Percentiles rank a stretch among this genome's conserved stretches.
These are phyloP conservation scores for Boletus rubropictus DNA, from an alignment of 768 basidiomycete genomes.

Conservation along the genomic window DNA sequence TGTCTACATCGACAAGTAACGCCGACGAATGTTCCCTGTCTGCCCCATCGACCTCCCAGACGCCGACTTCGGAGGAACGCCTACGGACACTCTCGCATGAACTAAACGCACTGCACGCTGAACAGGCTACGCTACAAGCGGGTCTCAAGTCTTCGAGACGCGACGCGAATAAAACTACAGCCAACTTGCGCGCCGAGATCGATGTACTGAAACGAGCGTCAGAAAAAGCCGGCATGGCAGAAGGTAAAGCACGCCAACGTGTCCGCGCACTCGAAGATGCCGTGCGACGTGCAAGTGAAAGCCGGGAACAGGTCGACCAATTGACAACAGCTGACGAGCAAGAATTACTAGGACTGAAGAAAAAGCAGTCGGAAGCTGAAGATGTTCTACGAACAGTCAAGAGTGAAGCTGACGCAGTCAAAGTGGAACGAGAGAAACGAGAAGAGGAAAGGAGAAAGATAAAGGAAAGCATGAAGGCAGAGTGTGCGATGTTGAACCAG, in stretches of 20 bases:
- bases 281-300: conserved; percentile 67
- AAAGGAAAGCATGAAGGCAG: conserved; percentile 50
- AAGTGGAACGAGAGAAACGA: conserved; percentile 41
- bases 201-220: conserved; percentile 76
- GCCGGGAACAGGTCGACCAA: conserved; percentile 42
- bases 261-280: conserved; percentile 85
- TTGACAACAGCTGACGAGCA: conserved; percentile 35
- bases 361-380: conserved; percentile 39
- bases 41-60: conserved; percentile 24
- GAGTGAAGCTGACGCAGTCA: conserved; percentile 41
- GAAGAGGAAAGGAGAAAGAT: conserved; percentile 49
- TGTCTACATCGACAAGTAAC: conserved; percentile 28
- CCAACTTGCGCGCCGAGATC: conserved; percentile 77
- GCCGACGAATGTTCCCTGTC: conserved; percentile 10
- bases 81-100: conserved; percentile 59
- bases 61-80: conserved; percentile 58
- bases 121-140: conserved; percentile 61
- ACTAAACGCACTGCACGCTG: conserved; percentile 55
- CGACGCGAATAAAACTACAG: conserved; percentile 79
- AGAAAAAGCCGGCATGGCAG: conserved; percentile 70
- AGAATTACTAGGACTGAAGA: conserved; percentile 36
- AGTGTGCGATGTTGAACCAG: conserved; percentile 49
- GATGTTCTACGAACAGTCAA: conserved; percentile 36
- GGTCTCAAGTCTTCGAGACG: conserved; percentile 74
- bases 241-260: conserved; percentile 81